Conservation (phyloP, 306 rosid genomes). For the Citrullus colocynthis region DNA sequence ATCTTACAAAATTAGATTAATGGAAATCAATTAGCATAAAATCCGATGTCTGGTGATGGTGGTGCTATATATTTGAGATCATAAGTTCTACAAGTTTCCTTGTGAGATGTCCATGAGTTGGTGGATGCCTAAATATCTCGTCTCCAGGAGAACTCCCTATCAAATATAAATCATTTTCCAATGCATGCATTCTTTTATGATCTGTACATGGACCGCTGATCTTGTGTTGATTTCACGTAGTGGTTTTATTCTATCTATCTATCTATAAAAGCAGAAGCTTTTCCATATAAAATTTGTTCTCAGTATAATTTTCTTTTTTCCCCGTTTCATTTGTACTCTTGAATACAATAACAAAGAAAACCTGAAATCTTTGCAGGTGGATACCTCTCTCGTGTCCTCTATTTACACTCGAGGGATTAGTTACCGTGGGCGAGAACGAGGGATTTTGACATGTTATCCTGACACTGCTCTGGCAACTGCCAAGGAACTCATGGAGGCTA, state of each 20-base stretch:
- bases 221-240: background rate
- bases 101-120: background rate
- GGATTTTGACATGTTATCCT: slow-evolving; percentile 72
- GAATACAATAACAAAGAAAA: background rate
- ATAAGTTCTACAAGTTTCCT: background rate
- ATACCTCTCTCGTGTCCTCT: slow-evolving; percentile 57
- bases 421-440: slow-evolving; percentile 73
- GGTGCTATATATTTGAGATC: background rate
- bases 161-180: background rate
- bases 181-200: background rate
- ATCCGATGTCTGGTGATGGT: background rate
- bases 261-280: background rate
- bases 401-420: slow-evolving; percentile 74
- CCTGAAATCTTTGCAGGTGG: slow-evolving; percentile 34
- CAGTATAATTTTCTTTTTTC: background rate
- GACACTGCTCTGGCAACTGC: slow-evolving; percentile 70
- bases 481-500: slow-evolving; percentile 94
- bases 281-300: background rate
- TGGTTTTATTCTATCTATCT: background rate
- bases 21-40: background rate
- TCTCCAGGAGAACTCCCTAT: background rate
- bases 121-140: background rate
- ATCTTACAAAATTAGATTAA: background rate
- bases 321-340: background rate
- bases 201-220: background rate